Percentiles rank a stretch among this genome's conserved stretches.
Evolutionary conservation across 2,329 filamentous ascomycete genomes (phyloP).

Genomic region (Onygena corvina): DNA sequence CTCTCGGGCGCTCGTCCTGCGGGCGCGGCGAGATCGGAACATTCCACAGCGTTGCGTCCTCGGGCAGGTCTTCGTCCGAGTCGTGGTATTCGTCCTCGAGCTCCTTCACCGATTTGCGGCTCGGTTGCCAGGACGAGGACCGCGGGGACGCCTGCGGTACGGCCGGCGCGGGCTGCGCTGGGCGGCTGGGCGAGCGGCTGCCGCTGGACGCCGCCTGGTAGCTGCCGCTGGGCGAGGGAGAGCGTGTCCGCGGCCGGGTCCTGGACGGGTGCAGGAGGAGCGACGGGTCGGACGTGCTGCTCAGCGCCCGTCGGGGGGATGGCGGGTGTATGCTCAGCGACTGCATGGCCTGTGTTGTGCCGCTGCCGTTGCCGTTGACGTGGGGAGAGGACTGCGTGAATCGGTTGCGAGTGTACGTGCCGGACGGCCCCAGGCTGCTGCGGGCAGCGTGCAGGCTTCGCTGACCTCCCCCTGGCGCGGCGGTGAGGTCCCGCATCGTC

Average conservation of each 20-base stretch:
- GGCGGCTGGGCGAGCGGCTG: slow-evolving; percentile 20
- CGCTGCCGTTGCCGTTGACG: slow-evolving; percentile 16
- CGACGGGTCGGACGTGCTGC: slow-evolving; percentile 16
- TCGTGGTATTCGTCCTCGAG: slow-evolving; percentile 41
- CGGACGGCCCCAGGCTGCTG: not conserved
- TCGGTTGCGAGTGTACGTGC: slow-evolving; percentile 5
- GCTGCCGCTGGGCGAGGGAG: slow-evolving; percentile 11
- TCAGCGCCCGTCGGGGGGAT: slow-evolving; percentile 8
- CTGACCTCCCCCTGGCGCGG: not conserved
- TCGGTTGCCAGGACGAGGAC: slow-evolving; percentile 34
- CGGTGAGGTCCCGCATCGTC: slow-evolving; percentile 6
- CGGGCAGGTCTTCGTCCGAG: slow-evolving; percentile 40
- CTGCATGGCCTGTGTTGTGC: slow-evolving; percentile 18
- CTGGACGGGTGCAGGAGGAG: slow-evolving; percentile 17
- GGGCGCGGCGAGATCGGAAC: slow-evolving; percentile 39
- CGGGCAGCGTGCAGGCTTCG: not conserved
- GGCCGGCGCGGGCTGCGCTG: slow-evolving; percentile 16
- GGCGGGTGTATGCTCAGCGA: slow-evolving; percentile 21
- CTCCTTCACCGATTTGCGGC: slow-evolving; percentile 37
- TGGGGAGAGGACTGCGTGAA: slow-evolving; percentile 10
- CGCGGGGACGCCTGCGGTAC: slow-evolving; percentile 23
- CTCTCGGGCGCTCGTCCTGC: slow-evolving; percentile 29
- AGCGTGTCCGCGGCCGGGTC: slow-evolving; percentile 12
- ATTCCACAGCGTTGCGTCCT: slow-evolving; percentile 41
- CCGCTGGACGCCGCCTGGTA: slow-evolving; percentile 5